phyloP scores from a whole-genome alignment of 768 basidiomycete species.

The Stropharia rugosoannulata region DNA sequence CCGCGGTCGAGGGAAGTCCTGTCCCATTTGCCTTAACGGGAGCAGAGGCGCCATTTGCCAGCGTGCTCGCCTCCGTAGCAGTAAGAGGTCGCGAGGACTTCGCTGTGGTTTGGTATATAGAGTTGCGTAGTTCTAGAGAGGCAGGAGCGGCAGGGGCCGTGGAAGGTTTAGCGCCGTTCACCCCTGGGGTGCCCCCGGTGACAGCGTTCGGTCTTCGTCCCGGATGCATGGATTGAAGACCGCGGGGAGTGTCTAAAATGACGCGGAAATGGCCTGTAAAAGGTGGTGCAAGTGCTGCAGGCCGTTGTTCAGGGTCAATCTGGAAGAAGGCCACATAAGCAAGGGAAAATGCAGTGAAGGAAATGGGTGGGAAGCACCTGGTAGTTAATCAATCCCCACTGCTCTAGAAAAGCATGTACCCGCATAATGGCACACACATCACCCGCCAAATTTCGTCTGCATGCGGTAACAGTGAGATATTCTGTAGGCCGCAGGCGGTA shows the following conservation, averaged over 20 bases:
- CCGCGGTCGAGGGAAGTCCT: slow-evolving; percentile 44
- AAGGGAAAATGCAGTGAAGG: slow-evolving; percentile 1
- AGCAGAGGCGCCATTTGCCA: slow-evolving; percentile 51
- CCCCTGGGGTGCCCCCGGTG: slow-evolving; percentile 29
- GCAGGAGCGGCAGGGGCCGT: slow-evolving; percentile 47
- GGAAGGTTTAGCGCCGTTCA: slow-evolving; percentile 44
- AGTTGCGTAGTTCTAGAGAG: slow-evolving; percentile 85
- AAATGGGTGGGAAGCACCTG: slow-evolving; percentile 56
- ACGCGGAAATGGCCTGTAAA: slow-evolving; percentile 99
- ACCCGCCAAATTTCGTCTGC: slow-evolving; percentile 92
- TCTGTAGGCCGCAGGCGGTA: slow-evolving; percentile 92
- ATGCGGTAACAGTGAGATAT: slow-evolving; percentile 97
- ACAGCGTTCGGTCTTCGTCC: slow-evolving; percentile 55
- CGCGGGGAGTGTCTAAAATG: slow-evolving; percentile 94
- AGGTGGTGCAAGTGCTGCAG: slow-evolving; percentile 91
- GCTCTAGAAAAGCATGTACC: slow-evolving; percentile 97
- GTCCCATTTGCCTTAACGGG: slow-evolving; percentile 46
- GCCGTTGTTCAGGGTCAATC: slow-evolving; percentile 97
- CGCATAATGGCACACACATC: slow-evolving; percentile 99
- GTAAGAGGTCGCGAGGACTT: slow-evolving; percentile 77
- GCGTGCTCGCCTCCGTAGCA: slow-evolving; percentile 62
- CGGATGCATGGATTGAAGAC: slow-evolving; percentile 90
- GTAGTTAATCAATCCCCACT: slow-evolving; percentile 99
- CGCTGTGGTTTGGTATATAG: slow-evolving; percentile 85
- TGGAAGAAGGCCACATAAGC: slow-evolving; percentile 28